Evolutionary conservation across 345 rosid species (phyloP).

Genomic region (Citrus glauca): DNA sequence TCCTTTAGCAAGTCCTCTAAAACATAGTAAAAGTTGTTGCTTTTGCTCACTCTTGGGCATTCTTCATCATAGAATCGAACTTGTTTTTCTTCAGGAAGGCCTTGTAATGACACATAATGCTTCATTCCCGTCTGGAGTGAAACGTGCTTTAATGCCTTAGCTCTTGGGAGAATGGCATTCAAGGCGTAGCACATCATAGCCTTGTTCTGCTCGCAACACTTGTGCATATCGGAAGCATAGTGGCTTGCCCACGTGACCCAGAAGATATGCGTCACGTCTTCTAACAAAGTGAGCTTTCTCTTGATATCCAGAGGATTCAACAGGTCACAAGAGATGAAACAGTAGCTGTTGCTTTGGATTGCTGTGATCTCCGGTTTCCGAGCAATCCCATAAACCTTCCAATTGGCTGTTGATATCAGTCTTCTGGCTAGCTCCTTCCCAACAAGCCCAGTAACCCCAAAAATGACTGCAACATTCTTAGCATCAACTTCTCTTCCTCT

Average conservation of each 20-base stretch:
- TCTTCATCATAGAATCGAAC: slow-evolving; percentile 44
- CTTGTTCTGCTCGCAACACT: slow-evolving; percentile 68
- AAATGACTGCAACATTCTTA: slow-evolving; percentile 58
- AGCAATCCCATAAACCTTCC: slow-evolving; percentile 87
- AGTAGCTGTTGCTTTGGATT: slow-evolving; percentile 36
- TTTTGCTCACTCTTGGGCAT: slow-evolving; percentile 43
- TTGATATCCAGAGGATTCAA: slow-evolving; percentile 48
- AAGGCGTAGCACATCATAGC: slow-evolving; percentile 68
- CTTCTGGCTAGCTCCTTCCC: slow-evolving; percentile 67
- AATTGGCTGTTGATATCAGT: slow-evolving; percentile 42
- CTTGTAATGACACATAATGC: slow-evolving; percentile 57
- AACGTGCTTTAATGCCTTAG: slow-evolving; percentile 57
- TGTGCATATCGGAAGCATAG: slow-evolving; percentile 48
- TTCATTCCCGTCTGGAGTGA: slow-evolving; percentile 88
- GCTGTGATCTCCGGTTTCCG: slow-evolving; percentile 49
- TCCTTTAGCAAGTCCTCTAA: slow-evolving; percentile 73
- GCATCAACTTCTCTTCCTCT: slow-evolving; percentile 12
- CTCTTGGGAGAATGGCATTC: slow-evolving; percentile 48
- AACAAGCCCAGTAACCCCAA: slow-evolving; percentile 86
- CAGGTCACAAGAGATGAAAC: slow-evolving; percentile 76
- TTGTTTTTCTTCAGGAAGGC: slow-evolving; percentile 16
- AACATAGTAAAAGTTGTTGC: slow-evolving; percentile 56
- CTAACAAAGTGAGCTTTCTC: slow-evolving; percentile 36
- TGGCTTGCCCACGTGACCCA: slow-evolving; percentile 86
- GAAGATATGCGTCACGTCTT: slow-evolving; percentile 67